phyloP scores from a whole-genome alignment of 192 early-diverging fungal species.

The Piromyces sp. region DNA sequence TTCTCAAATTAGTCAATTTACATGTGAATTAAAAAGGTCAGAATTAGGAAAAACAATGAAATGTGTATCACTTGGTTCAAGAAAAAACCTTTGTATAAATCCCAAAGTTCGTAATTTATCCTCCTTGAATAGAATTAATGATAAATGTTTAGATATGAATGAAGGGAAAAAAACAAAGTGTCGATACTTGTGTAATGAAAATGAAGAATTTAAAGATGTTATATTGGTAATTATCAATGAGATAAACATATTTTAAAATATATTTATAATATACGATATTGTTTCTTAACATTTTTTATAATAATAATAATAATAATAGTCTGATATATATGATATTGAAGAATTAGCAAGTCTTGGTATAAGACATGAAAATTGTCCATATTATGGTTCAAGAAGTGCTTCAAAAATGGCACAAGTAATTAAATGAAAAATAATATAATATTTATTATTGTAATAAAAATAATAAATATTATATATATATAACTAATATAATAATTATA shows the following conservation, averaged over 20 bases:
- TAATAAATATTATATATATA: neutral
- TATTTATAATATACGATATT: too few relatives aligned
- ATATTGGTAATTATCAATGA: conserved; percentile 7
- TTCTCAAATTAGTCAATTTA: conserved; percentile 80
- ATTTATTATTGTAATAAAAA: too few relatives aligned
- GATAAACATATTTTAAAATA: neutral
- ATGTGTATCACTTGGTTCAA: conserved; percentile 57
- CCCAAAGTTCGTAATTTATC: conserved; percentile 34
- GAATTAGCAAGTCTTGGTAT: conserved; percentile 53
- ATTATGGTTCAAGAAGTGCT: conserved; percentile 59
- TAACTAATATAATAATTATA: too few relatives aligned
- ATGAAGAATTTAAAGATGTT: conserved; percentile 38
- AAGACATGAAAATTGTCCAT: conserved; percentile 45
- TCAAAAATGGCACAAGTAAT: conserved; percentile 28
- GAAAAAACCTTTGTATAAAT: conserved; percentile 72
- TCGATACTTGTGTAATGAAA: conserved; percentile 21
- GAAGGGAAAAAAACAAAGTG: conserved; percentile 27
- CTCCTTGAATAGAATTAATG: conserved; percentile 41
- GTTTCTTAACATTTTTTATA: too few relatives aligned
- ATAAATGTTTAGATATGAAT: conserved; percentile 71
- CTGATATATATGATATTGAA: conserved; percentile 60
- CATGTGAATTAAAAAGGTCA: conserved; percentile 69
- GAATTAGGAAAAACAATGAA: conserved; percentile 34
- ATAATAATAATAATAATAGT: too few relatives aligned
- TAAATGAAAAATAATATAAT: too few relatives aligned